Evolutionary conservation across 495 filamentous ascomycete species (phyloP).

Genomic region (Hypoxylon intermedium): DNA sequence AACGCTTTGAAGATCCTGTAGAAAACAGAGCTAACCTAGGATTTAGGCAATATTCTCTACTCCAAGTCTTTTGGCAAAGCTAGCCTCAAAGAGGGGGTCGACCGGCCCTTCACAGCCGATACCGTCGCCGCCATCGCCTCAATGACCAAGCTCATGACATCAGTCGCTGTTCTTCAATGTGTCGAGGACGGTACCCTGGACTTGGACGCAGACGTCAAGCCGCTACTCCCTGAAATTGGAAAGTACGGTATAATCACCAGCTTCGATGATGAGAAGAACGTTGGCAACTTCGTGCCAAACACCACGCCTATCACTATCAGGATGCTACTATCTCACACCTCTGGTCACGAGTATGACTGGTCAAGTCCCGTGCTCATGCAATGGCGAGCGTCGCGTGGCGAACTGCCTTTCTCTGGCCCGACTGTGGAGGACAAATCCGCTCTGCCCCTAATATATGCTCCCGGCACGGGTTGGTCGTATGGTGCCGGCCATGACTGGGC

Average conservation of each 20-base stretch:
- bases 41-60: slow-evolving; percentile 31
- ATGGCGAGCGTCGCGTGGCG: slow-evolving; percentile 44
- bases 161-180: slow-evolving; percentile 56
- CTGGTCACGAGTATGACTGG: slow-evolving; percentile 56
- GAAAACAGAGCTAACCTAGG: neutral
- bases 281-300: slow-evolving; percentile 36
- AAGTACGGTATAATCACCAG: slow-evolving; percentile 50
- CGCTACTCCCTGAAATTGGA: slow-evolving; percentile 50
- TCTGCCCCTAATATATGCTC: slow-evolving; percentile 54
- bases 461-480: slow-evolving; percentile 57
- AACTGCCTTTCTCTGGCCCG: slow-evolving; percentile 10
- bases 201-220: slow-evolving; percentile 51
- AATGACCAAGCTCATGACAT: slow-evolving; percentile 64
- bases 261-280: slow-evolving; percentile 43
- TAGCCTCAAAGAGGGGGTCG: slow-evolving; percentile 12
- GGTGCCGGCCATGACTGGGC: slow-evolving; percentile 59
- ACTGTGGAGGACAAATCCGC: slow-evolving; percentile 40
- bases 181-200: slow-evolving; percentile 55
- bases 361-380: slow-evolving; percentile 43
- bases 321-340: slow-evolving; percentile 58
- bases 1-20: neutral
- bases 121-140: slow-evolving; percentile 61
- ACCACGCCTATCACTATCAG: slow-evolving; percentile 49
- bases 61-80: slow-evolving; percentile 28
- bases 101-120: slow-evolving; percentile 43